phyloP scores from a whole-genome alignment of 768 basidiomycete species.

The Suillus fuscotomentosus region DNA sequence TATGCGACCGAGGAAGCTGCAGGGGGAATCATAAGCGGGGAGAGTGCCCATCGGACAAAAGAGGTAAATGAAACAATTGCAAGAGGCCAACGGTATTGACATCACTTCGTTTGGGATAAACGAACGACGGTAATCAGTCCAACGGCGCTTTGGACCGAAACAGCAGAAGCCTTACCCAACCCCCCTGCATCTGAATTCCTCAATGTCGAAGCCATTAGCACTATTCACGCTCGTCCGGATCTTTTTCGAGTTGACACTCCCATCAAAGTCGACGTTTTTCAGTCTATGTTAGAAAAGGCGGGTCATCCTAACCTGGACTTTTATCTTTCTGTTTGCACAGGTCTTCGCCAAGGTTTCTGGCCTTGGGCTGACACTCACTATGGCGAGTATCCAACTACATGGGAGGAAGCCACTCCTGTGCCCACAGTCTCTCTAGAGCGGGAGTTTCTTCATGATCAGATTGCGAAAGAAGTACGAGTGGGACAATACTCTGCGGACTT shows the following conservation, averaged over 20 bases:
- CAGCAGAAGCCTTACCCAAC: neutral
- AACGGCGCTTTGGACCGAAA: neutral
- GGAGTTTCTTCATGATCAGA: too few species aligned
- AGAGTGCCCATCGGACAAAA: neutral
- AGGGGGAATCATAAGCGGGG: neutral
- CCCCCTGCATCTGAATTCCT: slow-evolving; percentile 4
- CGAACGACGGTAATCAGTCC: neutral
- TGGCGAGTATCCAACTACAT: neutral
- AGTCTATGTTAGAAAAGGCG: slow-evolving; percentile 16
- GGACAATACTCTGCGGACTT: too few species aligned
- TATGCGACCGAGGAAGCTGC: neutral
- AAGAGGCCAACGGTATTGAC: neutral
- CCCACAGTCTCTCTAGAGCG: rapidly evolving
- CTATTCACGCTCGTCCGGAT: slow-evolving; percentile 24
- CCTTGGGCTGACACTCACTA: too few species aligned
- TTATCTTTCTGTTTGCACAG: slow-evolving; percentile 31
- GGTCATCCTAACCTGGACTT: slow-evolving; percentile 38
- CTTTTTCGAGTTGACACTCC: slow-evolving; percentile 38
- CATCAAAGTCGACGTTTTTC: slow-evolving; percentile 32
- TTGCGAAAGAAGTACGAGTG: too few species aligned
- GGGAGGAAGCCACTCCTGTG: slow-evolving; percentile 17
- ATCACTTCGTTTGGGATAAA: neutral
- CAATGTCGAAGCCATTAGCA: slow-evolving; percentile 17
- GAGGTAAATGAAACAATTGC: neutral
- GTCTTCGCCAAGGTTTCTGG: slow-evolving; percentile 15